Evolutionary conservation across 2,329 filamentous ascomycete genomes (phyloP).

Genomic region (Cadophora malorum): DNA sequence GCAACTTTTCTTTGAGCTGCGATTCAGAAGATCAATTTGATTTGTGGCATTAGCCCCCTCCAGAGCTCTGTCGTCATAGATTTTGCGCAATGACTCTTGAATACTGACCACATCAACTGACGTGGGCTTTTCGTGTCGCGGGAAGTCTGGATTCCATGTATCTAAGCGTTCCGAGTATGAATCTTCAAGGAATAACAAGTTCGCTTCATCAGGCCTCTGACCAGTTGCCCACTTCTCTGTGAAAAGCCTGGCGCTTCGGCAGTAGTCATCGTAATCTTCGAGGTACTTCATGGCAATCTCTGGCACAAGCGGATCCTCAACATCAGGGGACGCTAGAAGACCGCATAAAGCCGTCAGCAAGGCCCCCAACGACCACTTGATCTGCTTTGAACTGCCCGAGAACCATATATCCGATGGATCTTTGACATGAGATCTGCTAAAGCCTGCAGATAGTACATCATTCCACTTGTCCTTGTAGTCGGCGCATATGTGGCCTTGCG

Average conservation of each 20-base stretch:
- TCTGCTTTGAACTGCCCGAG: neutral
- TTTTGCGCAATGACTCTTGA: neutral
- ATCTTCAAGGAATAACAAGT: neutral
- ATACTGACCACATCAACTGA: neutral
- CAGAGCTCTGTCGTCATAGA: neutral
- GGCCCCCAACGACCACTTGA: slow-evolving; percentile 28
- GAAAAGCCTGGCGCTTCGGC: slow-evolving; percentile 28
- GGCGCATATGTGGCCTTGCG: slow-evolving; percentile 30
- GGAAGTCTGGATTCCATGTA: neutral
- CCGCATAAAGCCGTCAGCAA: slow-evolving; percentile 35
- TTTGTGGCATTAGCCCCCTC: neutral
- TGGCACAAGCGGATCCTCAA: slow-evolving; percentile 36
- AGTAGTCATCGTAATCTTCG: slow-evolving; percentile 31
- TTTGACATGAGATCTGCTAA: neutral
- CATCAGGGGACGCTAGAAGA: slow-evolving; percentile 34
- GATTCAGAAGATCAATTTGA: neutral
- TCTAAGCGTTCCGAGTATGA: neutral
- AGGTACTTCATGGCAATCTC: slow-evolving; percentile 38
- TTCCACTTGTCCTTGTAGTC: slow-evolving; percentile 36
- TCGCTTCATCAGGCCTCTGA: neutral
- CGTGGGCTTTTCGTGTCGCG: neutral
- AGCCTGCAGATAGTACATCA: slow-evolving; percentile 18
- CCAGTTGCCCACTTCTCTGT: slow-evolving; percentile 8
- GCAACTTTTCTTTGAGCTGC: neutral
- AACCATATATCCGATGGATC: slow-evolving; percentile 26